Conservation (phyloP, 441 rosid genomes). For the Aleurites moluccanus region DNA sequence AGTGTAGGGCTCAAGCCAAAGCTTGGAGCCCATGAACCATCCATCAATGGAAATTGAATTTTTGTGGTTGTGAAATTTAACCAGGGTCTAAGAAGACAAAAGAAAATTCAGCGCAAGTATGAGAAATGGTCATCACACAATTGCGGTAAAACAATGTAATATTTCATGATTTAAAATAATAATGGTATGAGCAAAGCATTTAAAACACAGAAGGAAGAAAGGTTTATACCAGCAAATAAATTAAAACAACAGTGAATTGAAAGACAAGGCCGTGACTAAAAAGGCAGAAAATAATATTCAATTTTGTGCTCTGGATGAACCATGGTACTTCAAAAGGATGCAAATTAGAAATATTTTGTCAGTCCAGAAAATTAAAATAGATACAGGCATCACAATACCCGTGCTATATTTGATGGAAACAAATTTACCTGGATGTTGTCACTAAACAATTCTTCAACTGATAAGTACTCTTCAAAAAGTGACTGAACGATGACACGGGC, state of each 20-base stretch:
- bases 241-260: too few relatives aligned
- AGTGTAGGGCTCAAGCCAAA: not conserved
- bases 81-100: not conserved
- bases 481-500: slow-evolving; percentile 94
- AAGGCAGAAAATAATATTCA: not conserved
- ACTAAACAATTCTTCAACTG: slow-evolving; percentile 92
- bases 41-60: slow-evolving; percentile 4
- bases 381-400: not conserved
- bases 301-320: slow-evolving; percentile 13
- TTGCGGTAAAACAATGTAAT: not conserved
- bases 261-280: not conserved
- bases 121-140: not conserved
- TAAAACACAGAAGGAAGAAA: not conserved
- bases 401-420: slow-evolving; percentile 3
- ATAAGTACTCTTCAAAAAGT: slow-evolving; percentile 95
- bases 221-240: not conserved
- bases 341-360: not conserved
- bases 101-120: not conserved
- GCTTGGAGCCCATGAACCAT: slow-evolving; percentile 2
- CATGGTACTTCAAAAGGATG: not conserved
- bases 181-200: not conserved
- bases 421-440: slow-evolving; percentile 82
- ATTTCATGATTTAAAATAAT: not conserved
- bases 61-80: slow-evolving; percentile 2
- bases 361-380: slow-evolving; percentile 17